These are phyloP conservation scores for Lizanozyma gosingica DNA, from an alignment of 1,139 yeast genomes.

Conservation along the genomic window DNA sequence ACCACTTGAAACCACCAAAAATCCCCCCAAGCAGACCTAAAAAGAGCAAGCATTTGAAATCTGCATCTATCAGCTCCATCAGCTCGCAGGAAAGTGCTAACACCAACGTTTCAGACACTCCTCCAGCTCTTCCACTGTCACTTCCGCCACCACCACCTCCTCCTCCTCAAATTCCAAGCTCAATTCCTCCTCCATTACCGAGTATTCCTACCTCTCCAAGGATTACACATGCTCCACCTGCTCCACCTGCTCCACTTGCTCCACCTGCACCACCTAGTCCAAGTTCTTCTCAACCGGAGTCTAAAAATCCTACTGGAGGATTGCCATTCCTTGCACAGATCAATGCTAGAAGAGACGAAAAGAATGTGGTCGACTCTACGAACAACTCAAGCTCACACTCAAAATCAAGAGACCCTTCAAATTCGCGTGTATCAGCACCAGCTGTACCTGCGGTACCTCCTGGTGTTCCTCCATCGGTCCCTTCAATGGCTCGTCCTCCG, in stretches of 20 bases:
- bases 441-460: conserved; percentile 1
- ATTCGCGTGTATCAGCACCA: conserved; percentile 1
- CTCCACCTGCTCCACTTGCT: conserved; percentile 12
- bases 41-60: conserved; percentile 24
- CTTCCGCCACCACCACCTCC: conserved; percentile 13
- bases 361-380: conserved; percentile 47
- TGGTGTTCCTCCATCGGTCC: conserved; percentile 6
- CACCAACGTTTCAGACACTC: conserved; percentile 2
- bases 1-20: conserved; percentile 13
- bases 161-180: conserved; percentile 11
- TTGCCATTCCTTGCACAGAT: conserved; percentile 49
- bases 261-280: conserved; percentile 12
- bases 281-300: conserved; percentile 7
- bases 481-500: conserved; percentile 8
- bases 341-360: conserved; percentile 44
- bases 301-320: conserved; percentile 17
- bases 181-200: conserved; percentile 17
- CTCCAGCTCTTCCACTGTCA: conserved; percentile 12
- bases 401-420: conserved; percentile 4
- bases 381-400: conserved; percentile 2
- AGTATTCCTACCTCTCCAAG: conserved; percentile 7
- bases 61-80: conserved; percentile 11
- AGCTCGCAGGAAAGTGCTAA: conserved; percentile 3
- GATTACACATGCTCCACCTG: conserved; percentile 6
- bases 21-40: conserved; percentile 21